These are phyloP conservation scores for Podaxis sp. DNA, from an alignment of 768 basidiomycete genomes.

Conservation along the genomic window DNA sequence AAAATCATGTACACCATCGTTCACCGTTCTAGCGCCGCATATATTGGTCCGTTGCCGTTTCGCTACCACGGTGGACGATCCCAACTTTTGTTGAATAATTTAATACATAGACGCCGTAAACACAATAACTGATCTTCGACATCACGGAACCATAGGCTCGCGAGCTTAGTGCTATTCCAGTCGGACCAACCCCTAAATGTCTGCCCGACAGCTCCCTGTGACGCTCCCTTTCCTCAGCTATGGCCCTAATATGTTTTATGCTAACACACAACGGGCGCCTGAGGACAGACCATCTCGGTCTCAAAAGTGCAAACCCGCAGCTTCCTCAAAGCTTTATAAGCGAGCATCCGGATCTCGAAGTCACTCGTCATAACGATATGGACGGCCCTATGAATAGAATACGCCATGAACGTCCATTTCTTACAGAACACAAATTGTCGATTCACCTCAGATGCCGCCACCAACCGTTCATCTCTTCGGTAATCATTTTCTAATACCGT, in stretches of 20 bases:
- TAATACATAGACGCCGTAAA: not conserved
- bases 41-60: not conserved
- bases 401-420: not conserved
- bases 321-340: not conserved
- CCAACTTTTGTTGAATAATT: not conserved
- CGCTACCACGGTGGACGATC: not conserved
- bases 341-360: not conserved
- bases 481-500: conserved; percentile 5
- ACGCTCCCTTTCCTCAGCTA: too few species aligned
- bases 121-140: not conserved
- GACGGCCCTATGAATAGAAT: conserved; percentile 1
- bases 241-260: not conserved
- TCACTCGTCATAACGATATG: conserved; percentile 4
- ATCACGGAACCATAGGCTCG: not conserved
- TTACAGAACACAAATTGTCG: not conserved
- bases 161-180: too few species aligned
- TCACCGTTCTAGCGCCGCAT: conserved; percentile 5
- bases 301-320: not conserved
- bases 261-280: not conserved
- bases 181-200: too few species aligned
- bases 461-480: conserved; percentile 11
- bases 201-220: too few species aligned
- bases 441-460: conserved; percentile 10
- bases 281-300: not conserved
- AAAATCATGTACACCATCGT: too few species aligned